Evolutionary conservation across 2,329 filamentous ascomycete species (phyloP).

Genomic region (Penicillium sp.): DNA sequence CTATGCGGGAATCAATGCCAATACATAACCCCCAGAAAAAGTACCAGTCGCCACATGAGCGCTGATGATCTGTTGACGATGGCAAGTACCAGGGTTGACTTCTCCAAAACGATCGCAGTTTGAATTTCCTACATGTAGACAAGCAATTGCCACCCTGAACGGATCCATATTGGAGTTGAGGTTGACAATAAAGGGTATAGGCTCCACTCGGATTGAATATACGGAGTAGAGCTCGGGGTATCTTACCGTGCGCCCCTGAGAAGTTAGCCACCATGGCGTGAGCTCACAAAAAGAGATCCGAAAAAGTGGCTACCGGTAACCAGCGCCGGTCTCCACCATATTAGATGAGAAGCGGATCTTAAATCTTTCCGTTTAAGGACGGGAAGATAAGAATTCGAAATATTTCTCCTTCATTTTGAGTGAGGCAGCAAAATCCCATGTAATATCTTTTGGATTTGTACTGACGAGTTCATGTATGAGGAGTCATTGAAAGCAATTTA

Average conservation of each 20-base stretch:
- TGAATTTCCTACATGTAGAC: no score
- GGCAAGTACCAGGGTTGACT: no score
- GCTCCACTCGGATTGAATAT: no score
- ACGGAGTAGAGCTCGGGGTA: no score
- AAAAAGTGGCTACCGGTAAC: background rate
- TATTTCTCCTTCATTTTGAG: background rate
- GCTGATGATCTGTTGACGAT: no score
- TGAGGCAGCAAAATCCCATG: background rate
- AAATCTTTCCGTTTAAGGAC: background rate
- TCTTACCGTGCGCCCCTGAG: background rate
- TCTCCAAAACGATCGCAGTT: no score
- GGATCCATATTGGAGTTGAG: no score
- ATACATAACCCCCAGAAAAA: no score
- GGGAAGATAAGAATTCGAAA: background rate
- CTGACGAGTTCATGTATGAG: background rate
- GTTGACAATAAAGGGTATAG: no score
- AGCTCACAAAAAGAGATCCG: background rate
- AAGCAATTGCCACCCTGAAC: no score
- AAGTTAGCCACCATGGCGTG: background rate
- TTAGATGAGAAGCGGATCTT: background rate
- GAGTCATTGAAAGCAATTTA: background rate
- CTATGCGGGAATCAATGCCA: no score
- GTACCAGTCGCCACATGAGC: no score
- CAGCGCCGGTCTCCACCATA: background rate
- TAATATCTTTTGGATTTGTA: background rate